These are phyloP conservation scores for Effrenium voratum DNA, from an alignment of 73 alveolate species.

Conservation along the genomic window DNA sequence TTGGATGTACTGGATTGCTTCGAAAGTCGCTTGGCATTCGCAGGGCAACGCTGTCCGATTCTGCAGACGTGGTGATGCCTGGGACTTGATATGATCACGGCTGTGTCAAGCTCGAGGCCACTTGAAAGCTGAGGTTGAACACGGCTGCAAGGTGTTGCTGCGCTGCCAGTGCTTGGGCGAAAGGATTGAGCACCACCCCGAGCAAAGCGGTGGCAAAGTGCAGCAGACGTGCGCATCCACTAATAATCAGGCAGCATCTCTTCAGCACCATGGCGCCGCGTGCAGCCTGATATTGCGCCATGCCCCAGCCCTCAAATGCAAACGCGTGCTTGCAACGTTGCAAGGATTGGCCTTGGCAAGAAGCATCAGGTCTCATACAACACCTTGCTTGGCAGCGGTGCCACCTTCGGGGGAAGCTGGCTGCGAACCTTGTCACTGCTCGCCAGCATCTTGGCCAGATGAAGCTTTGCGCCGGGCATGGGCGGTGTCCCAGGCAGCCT, in stretches of 20 bases:
- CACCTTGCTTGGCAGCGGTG: background rate
- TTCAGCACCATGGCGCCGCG: background rate
- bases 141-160: constrained; percentile 17
- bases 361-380: constrained; percentile 39
- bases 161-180: background rate
- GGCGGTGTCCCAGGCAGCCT: too few relatives aligned
- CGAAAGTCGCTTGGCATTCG: background rate
- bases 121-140: too few relatives aligned
- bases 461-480: background rate
- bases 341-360: too few relatives aligned
- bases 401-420: background rate
- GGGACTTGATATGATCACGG: too few relatives aligned
- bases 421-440: background rate
- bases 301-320: background rate
- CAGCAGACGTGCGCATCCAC: background rate
- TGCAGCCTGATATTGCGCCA: background rate
- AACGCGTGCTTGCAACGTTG: background rate
- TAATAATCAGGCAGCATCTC: background rate
- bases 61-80: background rate
- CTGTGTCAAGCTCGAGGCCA: too few relatives aligned
- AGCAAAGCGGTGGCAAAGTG: background rate
- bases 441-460: background rate
- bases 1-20: too few relatives aligned
- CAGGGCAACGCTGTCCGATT: background rate
- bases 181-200: constrained; percentile 8